Percentiles rank a stretch among this genome's conserved stretches.
Evolutionary conservation across 1,284 basidiomycete genomes (phyloP).

Genomic region (Neonothopanus nambi): DNA sequence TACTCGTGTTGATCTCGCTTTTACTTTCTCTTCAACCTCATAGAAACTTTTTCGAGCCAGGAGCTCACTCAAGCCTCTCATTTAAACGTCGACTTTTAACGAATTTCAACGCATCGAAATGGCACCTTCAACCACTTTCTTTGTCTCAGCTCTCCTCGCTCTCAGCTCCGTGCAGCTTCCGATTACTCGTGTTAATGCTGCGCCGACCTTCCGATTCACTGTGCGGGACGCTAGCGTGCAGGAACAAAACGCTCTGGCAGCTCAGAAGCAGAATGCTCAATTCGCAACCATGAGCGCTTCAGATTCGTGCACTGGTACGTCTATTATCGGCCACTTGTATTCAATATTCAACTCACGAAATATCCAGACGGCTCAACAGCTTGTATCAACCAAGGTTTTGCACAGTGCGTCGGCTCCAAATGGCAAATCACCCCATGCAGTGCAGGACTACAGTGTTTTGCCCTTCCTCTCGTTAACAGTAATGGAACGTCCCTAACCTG

Average conservation of each 20-base stretch:
- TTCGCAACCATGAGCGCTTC: slow-evolving; percentile 42
- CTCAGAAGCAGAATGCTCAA: slow-evolving; percentile 51
- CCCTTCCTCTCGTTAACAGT: slow-evolving; percentile 53
- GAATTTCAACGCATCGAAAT: neutral
- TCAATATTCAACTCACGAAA: neutral
- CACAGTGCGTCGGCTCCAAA: slow-evolving; percentile 41
- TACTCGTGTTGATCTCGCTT: neutral
- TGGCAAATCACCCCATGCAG: slow-evolving; percentile 39
- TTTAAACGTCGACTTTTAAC: slow-evolving; percentile 1
- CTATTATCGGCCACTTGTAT: neutral
- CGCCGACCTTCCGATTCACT: slow-evolving; percentile 8
- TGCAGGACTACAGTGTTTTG: slow-evolving; percentile 42
- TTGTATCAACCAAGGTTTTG: slow-evolving; percentile 33
- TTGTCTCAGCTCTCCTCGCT: slow-evolving; percentile 7
- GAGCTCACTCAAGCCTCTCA: neutral
- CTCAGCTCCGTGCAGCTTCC: neutral
- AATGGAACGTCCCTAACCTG: slow-evolving; percentile 51
- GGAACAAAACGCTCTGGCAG: slow-evolving; percentile 47
- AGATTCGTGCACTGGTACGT: slow-evolving; percentile 38
- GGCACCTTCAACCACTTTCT: neutral
- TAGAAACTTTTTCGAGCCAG: slow-evolving; percentile 4
- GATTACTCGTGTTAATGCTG: slow-evolving; percentile 9
- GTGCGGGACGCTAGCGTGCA: slow-evolving; percentile 27
- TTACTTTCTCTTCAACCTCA: neutral
- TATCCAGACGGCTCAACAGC: slow-evolving; percentile 41